phyloP scores from a whole-genome alignment of 495 filamentous ascomycete species.

The Aspergillus saccharolyticus region DNA sequence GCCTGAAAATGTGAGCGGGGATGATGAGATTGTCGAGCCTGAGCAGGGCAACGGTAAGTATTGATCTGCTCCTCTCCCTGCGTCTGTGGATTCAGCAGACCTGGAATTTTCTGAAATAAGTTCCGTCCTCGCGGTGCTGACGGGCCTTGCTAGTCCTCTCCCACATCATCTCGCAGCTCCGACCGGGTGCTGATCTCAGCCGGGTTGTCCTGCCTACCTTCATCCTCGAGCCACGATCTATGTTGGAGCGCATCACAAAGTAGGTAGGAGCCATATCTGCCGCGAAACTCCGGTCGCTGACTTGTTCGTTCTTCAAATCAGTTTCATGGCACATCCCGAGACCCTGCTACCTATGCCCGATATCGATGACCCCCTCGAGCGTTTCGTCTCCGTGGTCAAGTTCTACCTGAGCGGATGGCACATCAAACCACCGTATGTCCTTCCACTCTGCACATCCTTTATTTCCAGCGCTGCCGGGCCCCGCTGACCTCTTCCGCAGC shows the following conservation, averaged over 20 bases:
- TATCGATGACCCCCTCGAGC: slow-evolving; percentile 83
- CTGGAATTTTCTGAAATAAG: too few species aligned
- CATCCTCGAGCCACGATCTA: slow-evolving; percentile 94
- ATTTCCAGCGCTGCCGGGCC: not conserved
- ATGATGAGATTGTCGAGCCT: slow-evolving; percentile 78
- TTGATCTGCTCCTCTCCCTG: not conserved
- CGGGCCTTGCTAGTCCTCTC: slow-evolving; percentile 56
- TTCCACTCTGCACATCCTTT: slow-evolving; percentile 4
- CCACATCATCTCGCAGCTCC: slow-evolving; percentile 94
- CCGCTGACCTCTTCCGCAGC: slow-evolving; percentile 42
- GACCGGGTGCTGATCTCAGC: slow-evolving; percentile 91
- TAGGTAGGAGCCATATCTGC: slow-evolving; percentile 32
- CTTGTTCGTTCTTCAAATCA: slow-evolving; percentile 26
- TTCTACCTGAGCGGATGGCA: slow-evolving; percentile 99
- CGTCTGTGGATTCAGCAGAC: not conserved
- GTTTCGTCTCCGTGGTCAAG: slow-evolving; percentile 92
- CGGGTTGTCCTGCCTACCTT: slow-evolving; percentile 94
- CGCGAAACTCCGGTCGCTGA: slow-evolving; percentile 2
- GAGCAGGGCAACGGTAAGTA: slow-evolving; percentile 54
- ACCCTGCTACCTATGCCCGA: slow-evolving; percentile 81
- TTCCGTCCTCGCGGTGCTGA: too few species aligned
- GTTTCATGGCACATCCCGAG: slow-evolving; percentile 99
- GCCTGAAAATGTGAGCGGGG: slow-evolving; percentile 34
- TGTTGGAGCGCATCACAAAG: slow-evolving; percentile 99
- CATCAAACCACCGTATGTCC: slow-evolving; percentile 87